These are phyloP conservation scores for Tilletia caries DNA, from an alignment of 1,284 basidiomycete species.

Conservation along the genomic window DNA sequence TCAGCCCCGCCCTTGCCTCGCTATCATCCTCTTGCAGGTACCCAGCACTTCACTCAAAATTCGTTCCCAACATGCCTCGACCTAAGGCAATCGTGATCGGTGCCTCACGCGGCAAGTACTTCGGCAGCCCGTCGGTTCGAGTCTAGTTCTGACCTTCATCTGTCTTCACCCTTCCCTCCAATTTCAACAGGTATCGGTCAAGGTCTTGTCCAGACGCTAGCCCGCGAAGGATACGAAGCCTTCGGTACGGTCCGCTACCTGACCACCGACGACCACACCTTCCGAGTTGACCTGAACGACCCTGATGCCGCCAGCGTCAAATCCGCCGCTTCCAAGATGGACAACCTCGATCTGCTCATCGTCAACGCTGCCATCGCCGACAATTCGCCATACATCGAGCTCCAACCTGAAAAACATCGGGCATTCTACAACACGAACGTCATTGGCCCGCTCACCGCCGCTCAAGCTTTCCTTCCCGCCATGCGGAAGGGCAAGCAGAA, in stretches of 20 bases:
- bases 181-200: conserved; percentile 14
- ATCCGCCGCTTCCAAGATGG: neutral
- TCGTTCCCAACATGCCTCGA: neutral
- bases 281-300: conserved; percentile 14
- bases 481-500: conserved; percentile 15
- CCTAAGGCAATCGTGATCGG: conserved; percentile 5
- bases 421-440: conserved; percentile 14
- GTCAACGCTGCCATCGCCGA: conserved; percentile 18
- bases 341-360: conserved; percentile 16
- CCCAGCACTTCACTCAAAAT: neutral
- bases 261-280: neutral
- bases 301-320: conserved; percentile 7
- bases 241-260: conserved; percentile 13
- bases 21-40: no score
- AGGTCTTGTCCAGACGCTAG: conserved; percentile 10
- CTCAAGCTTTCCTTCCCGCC: conserved; percentile 18
- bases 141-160: neutral
- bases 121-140: no score
- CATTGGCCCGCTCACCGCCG: conserved; percentile 15
- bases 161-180: neutral
- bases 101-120: conserved; percentile 6
- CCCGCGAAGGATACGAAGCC: neutral
- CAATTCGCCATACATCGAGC: neutral
- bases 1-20: no score
- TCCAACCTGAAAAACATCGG: neutral